Conservation (phyloP, 2,329 filamentous ascomycete genomes). For the Monilinia polystroma region DNA sequence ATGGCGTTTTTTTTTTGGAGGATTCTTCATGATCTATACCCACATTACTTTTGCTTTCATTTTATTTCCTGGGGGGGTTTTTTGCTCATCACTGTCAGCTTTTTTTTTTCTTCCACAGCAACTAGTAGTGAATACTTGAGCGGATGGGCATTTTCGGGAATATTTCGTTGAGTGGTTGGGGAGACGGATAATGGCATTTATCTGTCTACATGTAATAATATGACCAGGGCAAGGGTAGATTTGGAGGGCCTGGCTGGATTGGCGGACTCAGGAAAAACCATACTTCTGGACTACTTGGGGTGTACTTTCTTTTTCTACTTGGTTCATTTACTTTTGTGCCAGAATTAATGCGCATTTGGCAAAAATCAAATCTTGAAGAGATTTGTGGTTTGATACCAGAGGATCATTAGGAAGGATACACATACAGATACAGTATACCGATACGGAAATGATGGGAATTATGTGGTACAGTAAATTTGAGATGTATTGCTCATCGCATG, state of each 20-base stretch:
- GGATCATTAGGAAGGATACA: constrained; percentile 4
- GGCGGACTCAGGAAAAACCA: constrained; percentile 13
- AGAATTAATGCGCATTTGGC: constrained; percentile 6
- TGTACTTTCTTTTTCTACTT: constrained; percentile 7
- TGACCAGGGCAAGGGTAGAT: constrained; percentile 9
- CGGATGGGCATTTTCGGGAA: constrained; percentile 2
- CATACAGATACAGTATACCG: background rate
- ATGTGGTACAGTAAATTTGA: background rate
- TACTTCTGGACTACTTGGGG: constrained; percentile 10
- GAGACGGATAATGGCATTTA: constrained; percentile 15
- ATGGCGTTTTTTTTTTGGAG: constrained; percentile 13
- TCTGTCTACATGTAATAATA: constrained; percentile 17
- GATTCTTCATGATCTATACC: constrained; percentile 26
- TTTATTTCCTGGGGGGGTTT: background rate
- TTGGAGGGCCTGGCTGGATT: constrained; percentile 15
- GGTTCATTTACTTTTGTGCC: constrained; percentile 13
- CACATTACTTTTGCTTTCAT: constrained; percentile 18
- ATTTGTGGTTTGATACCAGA: constrained; percentile 14
- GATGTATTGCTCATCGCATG: background rate
- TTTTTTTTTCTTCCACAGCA: constrained; percentile 7
- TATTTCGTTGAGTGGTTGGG: background rate
- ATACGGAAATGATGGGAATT: constrained; percentile 7
- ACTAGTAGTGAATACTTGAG: constrained; percentile 4
- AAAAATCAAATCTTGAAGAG: constrained; percentile 9
- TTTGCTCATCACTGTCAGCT: constrained; percentile 8